Conservation (phyloP, 2,329 filamentous ascomycete genomes). For the Orbilia ellipsospora region DNA sequence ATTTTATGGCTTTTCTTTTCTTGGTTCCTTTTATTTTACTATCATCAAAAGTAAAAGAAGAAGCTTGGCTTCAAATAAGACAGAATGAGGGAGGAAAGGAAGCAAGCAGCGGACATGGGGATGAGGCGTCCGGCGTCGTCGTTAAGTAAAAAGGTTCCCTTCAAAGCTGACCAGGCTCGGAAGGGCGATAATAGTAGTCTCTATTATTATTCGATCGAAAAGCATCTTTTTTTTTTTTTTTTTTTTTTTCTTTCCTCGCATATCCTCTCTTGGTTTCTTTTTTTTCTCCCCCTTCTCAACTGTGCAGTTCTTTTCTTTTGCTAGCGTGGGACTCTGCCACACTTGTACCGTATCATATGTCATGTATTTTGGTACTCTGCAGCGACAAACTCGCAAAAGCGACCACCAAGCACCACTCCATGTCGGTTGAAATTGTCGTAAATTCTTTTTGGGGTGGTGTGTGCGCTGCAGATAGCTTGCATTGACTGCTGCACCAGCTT, state of each 20-base stretch:
- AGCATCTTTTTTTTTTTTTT: slow-evolving; percentile 10
- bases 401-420: slow-evolving; percentile 9
- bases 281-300: not conserved
- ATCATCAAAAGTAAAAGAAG: slow-evolving; percentile 10
- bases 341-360: no score
- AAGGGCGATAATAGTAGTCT: slow-evolving; percentile 52
- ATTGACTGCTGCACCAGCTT: slow-evolving; percentile 36
- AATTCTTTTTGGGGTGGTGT: slow-evolving; percentile 25
- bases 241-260: slow-evolving; percentile 28
- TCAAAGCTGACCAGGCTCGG: slow-evolving; percentile 13
- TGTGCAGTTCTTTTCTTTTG: slow-evolving; percentile 15
- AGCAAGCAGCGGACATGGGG: not conserved
- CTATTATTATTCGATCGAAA: slow-evolving; percentile 31
- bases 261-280: slow-evolving; percentile 18
- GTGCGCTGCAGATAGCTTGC: slow-evolving; percentile 40
- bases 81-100: slow-evolving; percentile 15
- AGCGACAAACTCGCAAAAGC: not conserved
- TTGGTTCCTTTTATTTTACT: not conserved
- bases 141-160: slow-evolving; percentile 32
- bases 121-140: slow-evolving; percentile 23
- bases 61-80: slow-evolving; percentile 10
- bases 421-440: slow-evolving; percentile 31
- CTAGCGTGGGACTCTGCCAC: slow-evolving; percentile 21
- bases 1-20: slow-evolving; percentile 4
- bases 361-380: no score